Percentiles rank a stretch among this genome's conserved stretches.
phyloP scores from a whole-genome alignment of 2,329 filamentous ascomycete species.

The Gaeumannomyces sp. region DNA sequence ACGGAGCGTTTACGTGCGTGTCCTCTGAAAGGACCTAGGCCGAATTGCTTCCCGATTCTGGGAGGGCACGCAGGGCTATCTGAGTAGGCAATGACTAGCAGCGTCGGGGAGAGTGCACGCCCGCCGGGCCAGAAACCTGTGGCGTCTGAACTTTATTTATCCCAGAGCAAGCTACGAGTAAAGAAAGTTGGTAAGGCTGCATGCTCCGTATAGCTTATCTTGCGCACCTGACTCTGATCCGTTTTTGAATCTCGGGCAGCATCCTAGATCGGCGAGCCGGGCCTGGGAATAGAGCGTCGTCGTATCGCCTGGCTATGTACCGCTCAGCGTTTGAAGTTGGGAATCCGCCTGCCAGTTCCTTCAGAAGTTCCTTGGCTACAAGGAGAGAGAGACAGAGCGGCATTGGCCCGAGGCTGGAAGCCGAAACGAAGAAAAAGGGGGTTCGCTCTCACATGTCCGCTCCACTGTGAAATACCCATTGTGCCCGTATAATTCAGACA shows the following conservation, averaged over 20 bases:
- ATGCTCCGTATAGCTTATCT: not conserved
- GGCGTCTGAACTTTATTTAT: not conserved
- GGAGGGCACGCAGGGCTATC: not conserved
- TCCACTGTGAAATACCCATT: not conserved
- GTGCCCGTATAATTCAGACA: not conserved
- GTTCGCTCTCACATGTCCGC: not conserved
- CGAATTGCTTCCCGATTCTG: slow-evolving; percentile 1
- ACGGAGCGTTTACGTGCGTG: not conserved
- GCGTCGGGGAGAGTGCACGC: too few relatives aligned
- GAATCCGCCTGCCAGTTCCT: too few relatives aligned
- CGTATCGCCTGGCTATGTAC: too few relatives aligned
- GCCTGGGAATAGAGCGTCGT: too few relatives aligned
- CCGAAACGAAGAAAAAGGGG: not conserved
- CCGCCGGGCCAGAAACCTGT: not conserved
- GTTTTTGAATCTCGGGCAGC: not conserved
- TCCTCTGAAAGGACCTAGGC: too few relatives aligned
- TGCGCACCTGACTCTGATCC: not conserved
- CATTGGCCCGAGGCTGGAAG: not conserved
- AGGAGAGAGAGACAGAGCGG: not conserved
- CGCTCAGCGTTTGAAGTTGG: too few relatives aligned
- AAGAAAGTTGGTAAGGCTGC: not conserved
- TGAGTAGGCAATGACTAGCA: not conserved
- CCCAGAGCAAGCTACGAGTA: not conserved
- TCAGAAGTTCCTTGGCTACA: too few relatives aligned
- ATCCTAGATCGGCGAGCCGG: too few relatives aligned